Evolutionary conservation across 73 alveolate genomes (phyloP).

Genomic region (Paraurostyla sp.): DNA sequence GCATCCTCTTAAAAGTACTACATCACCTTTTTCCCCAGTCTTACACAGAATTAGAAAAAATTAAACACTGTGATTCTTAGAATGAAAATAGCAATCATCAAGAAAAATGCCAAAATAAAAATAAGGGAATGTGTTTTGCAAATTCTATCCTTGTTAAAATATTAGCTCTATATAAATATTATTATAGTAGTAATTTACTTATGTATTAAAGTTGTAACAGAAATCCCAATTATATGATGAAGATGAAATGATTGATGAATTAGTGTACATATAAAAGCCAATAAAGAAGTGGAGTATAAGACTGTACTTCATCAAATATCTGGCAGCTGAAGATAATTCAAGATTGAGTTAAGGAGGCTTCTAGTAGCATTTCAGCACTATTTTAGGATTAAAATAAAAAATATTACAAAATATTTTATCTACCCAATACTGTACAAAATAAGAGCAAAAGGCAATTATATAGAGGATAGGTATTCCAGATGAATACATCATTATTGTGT

Average conservation of each 20-base stretch:
- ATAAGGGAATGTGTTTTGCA: constrained; percentile 23
- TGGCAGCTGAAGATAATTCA: neutral
- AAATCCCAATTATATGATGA: neutral
- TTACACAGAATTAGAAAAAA: neutral
- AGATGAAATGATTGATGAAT: constrained; percentile 58
- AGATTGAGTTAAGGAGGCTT: constrained; percentile 48
- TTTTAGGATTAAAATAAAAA: neutral
- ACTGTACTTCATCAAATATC: constrained; percentile 38
- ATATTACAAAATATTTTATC: constrained; percentile 60
- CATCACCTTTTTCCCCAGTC: neutral
- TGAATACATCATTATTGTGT: constrained; percentile 60
- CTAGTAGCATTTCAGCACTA: constrained; percentile 20
- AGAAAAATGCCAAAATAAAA: constrained; percentile 25
- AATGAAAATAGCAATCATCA: neutral
- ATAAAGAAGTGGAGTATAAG: constrained; percentile 67
- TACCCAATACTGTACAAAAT: constrained; percentile 71
- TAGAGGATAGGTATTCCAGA: constrained; percentile 75
- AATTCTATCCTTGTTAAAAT: constrained; percentile 27
- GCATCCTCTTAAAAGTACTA: neutral
- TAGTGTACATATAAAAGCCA: constrained; percentile 72
- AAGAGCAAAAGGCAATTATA: neutral
- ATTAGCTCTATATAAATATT: too few relatives aligned
- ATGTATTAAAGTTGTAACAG: neutral
- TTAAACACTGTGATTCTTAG: neutral
- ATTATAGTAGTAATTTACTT: neutral